Base-by-base conservation (phyloP, 371 early-diverging fungal genomes). In the Gilbertella persicaria region DNA sequence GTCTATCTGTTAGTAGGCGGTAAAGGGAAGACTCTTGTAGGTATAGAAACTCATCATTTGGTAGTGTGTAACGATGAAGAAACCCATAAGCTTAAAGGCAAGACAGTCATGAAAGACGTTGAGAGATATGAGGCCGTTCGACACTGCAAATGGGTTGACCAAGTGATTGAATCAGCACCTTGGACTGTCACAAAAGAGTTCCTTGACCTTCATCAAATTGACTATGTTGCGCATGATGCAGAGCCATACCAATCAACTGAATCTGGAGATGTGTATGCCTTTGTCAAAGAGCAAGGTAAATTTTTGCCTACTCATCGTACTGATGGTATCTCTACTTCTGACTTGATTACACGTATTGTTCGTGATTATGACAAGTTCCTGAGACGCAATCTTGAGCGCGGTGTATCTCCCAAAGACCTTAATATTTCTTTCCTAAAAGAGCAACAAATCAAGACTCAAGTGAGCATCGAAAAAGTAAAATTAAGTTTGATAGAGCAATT, bases 191-290 rank as follows among this genome's bases (percentile, higher is more conserved):
- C 83, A 35, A 88, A 90, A 53, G 96, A 87, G 39, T 99, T 97
- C 58, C 58, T 99, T 8, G 90, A 92, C 62, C 49, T 83, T 61
- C 91, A 99, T 60, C 57, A 84, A 64, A 96, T 99, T 41, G 98
- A 98, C 67, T 97, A 90, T 71, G 97, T 99, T n/a, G 96, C 96
- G 16, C 99, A 99, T 67, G 99, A 99, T 73, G 97, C 94, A 53
- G 86, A 94, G 12, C 96, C 97, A 2, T 99, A 99, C 60, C 78
- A 79, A 45, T 83, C 87, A 20, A 85, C 69, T 5, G 94, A 90
- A 39, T 67, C 78, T 14, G 88, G 88, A 40, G 99, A 99, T 73
- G 93, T 97, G n/a, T 99, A 99, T 67, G 88, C 89, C 4, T 89
- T 90, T 71, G 91, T 96, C 38, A 99, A 99, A 71, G 78, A 78